phyloP scores from a whole-genome alignment of 441 rosid species.

The Populus tomentosa region DNA sequence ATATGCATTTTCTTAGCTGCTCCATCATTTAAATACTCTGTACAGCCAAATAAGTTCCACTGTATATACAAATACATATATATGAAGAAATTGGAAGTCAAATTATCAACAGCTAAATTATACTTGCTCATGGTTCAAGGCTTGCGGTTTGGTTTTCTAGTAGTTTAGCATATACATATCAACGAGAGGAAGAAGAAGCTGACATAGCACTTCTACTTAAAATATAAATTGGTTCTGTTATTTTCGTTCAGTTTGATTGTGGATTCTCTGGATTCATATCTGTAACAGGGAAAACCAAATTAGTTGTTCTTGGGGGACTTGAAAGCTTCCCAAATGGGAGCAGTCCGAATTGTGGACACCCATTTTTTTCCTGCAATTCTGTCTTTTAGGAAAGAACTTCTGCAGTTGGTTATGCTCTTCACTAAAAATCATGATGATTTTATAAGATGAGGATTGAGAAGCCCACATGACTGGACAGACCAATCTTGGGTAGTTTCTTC shows the following conservation, averaged over 20 bases:
- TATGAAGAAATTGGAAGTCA: neutral
- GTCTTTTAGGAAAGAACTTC: neutral
- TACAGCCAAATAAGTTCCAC: neutral
- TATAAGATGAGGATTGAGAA: neutral
- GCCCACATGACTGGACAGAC: neutral
- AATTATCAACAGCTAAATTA: neutral
- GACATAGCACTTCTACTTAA: neutral
- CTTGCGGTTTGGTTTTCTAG: neutral
- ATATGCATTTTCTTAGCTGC: slow-evolving; percentile 4
- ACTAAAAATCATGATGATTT: neutral
- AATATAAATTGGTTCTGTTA: neutral
- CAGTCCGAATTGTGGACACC: neutral
- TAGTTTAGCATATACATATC: neutral
- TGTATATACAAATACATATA: slow-evolving; percentile 15
- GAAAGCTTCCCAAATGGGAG: neutral
- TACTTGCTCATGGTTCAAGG: neutral
- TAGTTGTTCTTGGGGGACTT: neutral
- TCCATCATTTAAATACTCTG: neutral
- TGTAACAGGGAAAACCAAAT: neutral
- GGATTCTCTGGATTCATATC: neutral
- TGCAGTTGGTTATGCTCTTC: neutral
- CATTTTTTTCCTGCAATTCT: neutral
- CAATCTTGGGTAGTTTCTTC: neutral
- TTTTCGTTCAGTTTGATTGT: neutral
- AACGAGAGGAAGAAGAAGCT: neutral